These are phyloP conservation scores for Phlebopus sp. DNA, from an alignment of 1,284 basidiomycete genomes.

Conservation along the genomic window DNA sequence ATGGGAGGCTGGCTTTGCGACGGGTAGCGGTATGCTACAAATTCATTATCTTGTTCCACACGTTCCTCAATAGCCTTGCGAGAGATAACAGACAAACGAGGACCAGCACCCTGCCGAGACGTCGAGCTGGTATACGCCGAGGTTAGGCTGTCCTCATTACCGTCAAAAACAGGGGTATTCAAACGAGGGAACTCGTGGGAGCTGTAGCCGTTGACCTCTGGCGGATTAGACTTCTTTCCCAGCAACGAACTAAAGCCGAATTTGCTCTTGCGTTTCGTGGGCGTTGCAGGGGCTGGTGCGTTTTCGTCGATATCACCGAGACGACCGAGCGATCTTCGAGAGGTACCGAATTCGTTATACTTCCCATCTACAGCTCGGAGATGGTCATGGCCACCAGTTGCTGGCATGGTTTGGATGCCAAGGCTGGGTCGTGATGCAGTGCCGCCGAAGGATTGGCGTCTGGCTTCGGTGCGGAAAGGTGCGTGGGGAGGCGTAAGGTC, in stretches of 20 bases:
- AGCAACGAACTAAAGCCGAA: conserved; percentile 64
- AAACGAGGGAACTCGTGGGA: conserved; percentile 46
- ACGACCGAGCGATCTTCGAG: conserved; percentile 56
- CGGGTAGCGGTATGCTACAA: conserved; percentile 81
- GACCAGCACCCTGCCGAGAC: conserved; percentile 43
- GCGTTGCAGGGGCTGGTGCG: conserved; percentile 31
- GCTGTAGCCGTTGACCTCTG: conserved; percentile 38
- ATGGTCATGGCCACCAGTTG: conserved; percentile 29
- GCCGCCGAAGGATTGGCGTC: conserved; percentile 75
- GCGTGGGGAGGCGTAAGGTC: conserved; percentile 61
- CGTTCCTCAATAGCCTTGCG: conserved; percentile 70
- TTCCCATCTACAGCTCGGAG: conserved; percentile 32
- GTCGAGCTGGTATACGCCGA: conserved; percentile 43
- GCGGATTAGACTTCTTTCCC: conserved; percentile 51
- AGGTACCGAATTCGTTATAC: conserved; percentile 67
- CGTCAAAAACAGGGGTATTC: conserved; percentile 40
- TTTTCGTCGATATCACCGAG: conserved; percentile 48
- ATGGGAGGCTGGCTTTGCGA: conserved; percentile 59
- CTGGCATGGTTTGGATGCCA: conserved; percentile 46
- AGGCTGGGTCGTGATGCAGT: conserved; percentile 53
- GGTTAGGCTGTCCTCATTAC: conserved; percentile 43
- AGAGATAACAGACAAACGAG: conserved; percentile 59
- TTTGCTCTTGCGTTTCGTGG: conserved; percentile 64
- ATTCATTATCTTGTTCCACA: conserved; percentile 76
- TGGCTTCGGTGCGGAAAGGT: conserved; percentile 57